Evolutionary conservation across 371 early-diverging fungal species (phyloP).

Genomic region (Lichtheimia ornata): DNA sequence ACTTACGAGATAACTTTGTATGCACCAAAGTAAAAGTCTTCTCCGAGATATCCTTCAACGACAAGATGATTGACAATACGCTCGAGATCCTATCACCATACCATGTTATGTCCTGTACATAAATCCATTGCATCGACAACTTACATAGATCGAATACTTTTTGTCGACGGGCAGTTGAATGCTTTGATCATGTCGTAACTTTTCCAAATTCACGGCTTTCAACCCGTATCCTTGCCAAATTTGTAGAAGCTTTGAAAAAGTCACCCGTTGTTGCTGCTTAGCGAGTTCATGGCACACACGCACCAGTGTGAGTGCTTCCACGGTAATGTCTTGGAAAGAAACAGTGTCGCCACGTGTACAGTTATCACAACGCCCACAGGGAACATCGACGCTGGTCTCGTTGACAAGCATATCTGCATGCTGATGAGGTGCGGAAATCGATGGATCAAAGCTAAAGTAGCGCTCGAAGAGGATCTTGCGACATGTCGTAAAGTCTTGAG

Average conservation of each 20-base stretch:
- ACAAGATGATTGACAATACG: conserved; percentile 54
- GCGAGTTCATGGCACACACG: conserved; percentile 38
- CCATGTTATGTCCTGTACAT: not conserved
- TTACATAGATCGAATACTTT: conserved; percentile 29
- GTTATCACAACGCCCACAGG: conserved; percentile 59
- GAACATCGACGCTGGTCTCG: conserved; percentile 34
- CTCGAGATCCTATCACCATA: conserved; percentile 43
- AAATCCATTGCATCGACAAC: not conserved
- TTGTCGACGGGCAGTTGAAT: conserved; percentile 39
- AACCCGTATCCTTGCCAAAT: conserved; percentile 46
- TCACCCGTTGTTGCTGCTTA: conserved; percentile 45
- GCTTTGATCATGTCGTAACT: conserved; percentile 25
- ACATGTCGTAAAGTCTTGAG: conserved; percentile 63
- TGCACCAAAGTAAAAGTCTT: conserved; percentile 61
- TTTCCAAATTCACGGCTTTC: conserved; percentile 36
- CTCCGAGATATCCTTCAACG: conserved; percentile 46
- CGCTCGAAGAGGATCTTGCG: conserved; percentile 68
- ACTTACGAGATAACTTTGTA: conserved; percentile 59
- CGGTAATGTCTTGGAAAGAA: conserved; percentile 32
- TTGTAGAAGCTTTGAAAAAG: conserved; percentile 54
- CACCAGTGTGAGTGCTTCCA: conserved; percentile 45
- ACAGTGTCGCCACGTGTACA: conserved; percentile 30
- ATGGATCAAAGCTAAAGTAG: conserved; percentile 54
- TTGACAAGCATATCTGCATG: conserved; percentile 26
- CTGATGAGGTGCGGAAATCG: conserved; percentile 8